Evolutionary conservation across 805 yeast genomes (phyloP).

Genomic region (Starmerella apis): DNA sequence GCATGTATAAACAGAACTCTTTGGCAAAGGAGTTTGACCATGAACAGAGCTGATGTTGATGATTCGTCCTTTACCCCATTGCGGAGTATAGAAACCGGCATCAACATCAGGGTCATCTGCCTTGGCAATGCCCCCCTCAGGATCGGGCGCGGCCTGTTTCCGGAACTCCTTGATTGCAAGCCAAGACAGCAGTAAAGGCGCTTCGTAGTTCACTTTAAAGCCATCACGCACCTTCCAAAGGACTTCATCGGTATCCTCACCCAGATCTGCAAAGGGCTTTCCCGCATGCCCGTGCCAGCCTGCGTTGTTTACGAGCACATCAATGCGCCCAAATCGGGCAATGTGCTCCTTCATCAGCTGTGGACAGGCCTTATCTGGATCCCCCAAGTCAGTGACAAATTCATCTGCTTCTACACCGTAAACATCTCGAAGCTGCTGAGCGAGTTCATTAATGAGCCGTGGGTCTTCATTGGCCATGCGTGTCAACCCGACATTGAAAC

Average conservation of each 20-base stretch:
- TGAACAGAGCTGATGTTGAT: slow-evolving; percentile 20
- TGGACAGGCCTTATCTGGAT: slow-evolving; percentile 13
- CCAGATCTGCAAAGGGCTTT: slow-evolving; percentile 16
- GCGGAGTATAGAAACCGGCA: slow-evolving; percentile 13
- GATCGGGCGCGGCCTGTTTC: slow-evolving; percentile 14
- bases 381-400: slow-evolving; percentile 12
- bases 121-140: neutral
- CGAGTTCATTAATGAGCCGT: slow-evolving; percentile 3
- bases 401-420: slow-evolving; percentile 16
- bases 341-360: slow-evolving; percentile 12
- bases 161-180: slow-evolving; percentile 18
- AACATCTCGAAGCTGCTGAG: slow-evolving; percentile 9
- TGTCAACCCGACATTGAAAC: slow-evolving; percentile 20
- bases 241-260: slow-evolving; percentile 10
- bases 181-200: slow-evolving; percentile 16
- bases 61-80: slow-evolving; percentile 21
- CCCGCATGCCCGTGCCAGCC: slow-evolving; percentile 20
- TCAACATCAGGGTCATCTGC: slow-evolving; percentile 13
- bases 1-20: slow-evolving; percentile 14
- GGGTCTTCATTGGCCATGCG: slow-evolving; percentile 15
- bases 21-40: slow-evolving; percentile 18
- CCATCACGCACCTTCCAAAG: slow-evolving; percentile 13
- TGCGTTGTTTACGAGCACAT: slow-evolving; percentile 20
- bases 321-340: slow-evolving; percentile 16
- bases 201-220: slow-evolving; percentile 19